Base-by-base conservation (phyloP, 805 yeast genomes). In the Jamesozyma piceae region DNA sequence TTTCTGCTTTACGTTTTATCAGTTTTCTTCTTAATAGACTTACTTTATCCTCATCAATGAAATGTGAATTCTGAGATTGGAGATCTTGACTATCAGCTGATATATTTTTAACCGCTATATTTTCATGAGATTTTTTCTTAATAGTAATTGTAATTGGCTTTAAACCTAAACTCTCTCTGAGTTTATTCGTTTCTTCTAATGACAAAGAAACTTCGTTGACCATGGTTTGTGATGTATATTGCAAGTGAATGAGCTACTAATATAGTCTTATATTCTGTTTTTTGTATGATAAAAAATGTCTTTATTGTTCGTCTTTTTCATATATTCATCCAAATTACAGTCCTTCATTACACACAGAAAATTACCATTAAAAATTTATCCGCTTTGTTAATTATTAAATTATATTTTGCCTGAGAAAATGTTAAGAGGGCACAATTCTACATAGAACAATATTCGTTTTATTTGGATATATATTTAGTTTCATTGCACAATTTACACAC, bases 101-200 rank as follows among this genome's bases (percentile, higher is more conserved):
- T n/a, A 17, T 24, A 9, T 9, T 5, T 3, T 17, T 22, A 35
- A 37, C 35, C 35, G 37, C 19, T 27, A 44, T 38, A 34, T 46
- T 37, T 17, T 24, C 10, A 6, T 6, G 11, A 24, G 6, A 8
- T 24, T 48, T 48, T 3, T 34, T 33, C 2, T 60, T 11, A 24
- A 11, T 24, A 8, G 28, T 11, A 24, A 24, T 6, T 24, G 11
- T 62, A 10, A 71, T 67, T 1, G 66, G 69, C 31, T 64, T 60
- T 36, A 71, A 50, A 1, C 77, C 77, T 5, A 70, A 44, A 19
- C 55, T 44, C 14, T 49, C 50, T 22, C 75, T 57, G 2, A 71
- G 54, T 45, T 60, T 60, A 47, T 72, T 72, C 0, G 77, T 71
- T 41, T 72, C 75, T 40, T 64, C 69, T 15, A 71, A 39, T 1